Conservation (phyloP, 2,329 filamentous ascomycete genomes). For the Paraphoma chrysanthemicola region DNA sequence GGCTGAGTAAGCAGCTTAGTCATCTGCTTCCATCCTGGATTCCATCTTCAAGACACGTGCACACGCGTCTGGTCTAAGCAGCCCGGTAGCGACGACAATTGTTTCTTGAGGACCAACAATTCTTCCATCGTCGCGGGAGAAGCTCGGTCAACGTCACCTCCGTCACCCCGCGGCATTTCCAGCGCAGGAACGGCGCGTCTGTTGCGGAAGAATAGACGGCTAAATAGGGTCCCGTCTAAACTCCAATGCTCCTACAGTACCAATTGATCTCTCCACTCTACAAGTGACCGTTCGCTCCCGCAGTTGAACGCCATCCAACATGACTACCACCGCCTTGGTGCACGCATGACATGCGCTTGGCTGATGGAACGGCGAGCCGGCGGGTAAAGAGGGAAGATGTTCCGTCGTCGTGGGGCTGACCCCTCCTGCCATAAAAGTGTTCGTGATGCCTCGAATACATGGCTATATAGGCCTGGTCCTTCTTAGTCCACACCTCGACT, state of each 20-base stretch:
- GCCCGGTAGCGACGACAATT: background rate
- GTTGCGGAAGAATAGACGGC: slow-evolving; percentile 43
- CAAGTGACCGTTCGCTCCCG: slow-evolving; percentile 19
- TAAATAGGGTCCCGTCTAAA: slow-evolving; percentile 31
- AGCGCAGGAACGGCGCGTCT: slow-evolving; percentile 12
- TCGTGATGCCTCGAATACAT: slow-evolving; percentile 21
- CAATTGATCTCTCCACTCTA: slow-evolving; percentile 14
- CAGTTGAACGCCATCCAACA: slow-evolving; percentile 21
- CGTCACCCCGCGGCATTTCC: slow-evolving; percentile 30
- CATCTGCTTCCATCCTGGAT: background rate
- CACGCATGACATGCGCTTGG: slow-evolving; percentile 22
- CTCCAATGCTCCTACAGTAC: slow-evolving; percentile 8
- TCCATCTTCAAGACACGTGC: slow-evolving; percentile 1
- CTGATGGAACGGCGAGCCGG: slow-evolving; percentile 35
- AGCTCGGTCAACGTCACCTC: slow-evolving; percentile 11
- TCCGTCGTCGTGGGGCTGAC: slow-evolving; percentile 29
- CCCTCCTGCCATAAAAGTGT: slow-evolving; percentile 33
- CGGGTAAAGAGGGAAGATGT: slow-evolving; percentile 38
- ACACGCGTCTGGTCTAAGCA: background rate
- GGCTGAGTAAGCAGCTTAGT: background rate
- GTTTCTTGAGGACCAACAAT: background rate
- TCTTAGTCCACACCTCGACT: background rate
- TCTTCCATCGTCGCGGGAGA: background rate
- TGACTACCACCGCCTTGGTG: slow-evolving; percentile 22
- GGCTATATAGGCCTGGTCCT: slow-evolving; percentile 6